Conservation (phyloP, 83 land plant species). For the Diphasiastrum complanatum region DNA sequence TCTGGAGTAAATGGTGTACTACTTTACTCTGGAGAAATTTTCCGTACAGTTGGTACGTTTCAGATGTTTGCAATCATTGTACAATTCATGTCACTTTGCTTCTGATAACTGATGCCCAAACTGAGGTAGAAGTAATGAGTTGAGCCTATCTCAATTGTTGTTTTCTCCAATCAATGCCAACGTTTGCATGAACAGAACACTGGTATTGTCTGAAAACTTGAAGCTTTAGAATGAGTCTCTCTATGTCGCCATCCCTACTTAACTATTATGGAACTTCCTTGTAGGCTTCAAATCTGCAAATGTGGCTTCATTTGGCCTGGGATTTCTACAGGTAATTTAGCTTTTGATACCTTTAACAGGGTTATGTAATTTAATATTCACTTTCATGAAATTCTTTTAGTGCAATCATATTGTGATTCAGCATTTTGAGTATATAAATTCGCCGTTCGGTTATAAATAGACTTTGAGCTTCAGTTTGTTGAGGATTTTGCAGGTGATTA, state of each 20-base stretch:
- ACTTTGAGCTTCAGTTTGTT: too few species aligned
- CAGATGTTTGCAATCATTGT: not conserved
- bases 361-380: not conserved
- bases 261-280: too few species aligned
- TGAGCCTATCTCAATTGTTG: not conserved
- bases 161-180: too few species aligned
- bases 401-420: too few species aligned
- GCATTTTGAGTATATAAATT: too few species aligned
- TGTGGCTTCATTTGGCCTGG: slow-evolving; percentile 1
- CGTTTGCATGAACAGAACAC: too few species aligned
- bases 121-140: not conserved
- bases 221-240: too few species aligned
- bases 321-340: not conserved
- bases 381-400: not conserved
- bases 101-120: not conserved
- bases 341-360: too few species aligned
- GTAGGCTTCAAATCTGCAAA: slow-evolving; percentile 8
- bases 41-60: slow-evolving; percentile 42
- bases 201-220: too few species aligned
- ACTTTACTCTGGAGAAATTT: slow-evolving; percentile 45
- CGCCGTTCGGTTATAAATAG: too few species aligned
- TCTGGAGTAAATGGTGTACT: slow-evolving; percentile 48
- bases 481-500: slow-evolving; percentile 35
- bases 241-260: too few species aligned
- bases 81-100: not conserved